Evolutionary conservation across 768 basidiomycete species (phyloP).

Genomic region (Serendipita indica): DNA sequence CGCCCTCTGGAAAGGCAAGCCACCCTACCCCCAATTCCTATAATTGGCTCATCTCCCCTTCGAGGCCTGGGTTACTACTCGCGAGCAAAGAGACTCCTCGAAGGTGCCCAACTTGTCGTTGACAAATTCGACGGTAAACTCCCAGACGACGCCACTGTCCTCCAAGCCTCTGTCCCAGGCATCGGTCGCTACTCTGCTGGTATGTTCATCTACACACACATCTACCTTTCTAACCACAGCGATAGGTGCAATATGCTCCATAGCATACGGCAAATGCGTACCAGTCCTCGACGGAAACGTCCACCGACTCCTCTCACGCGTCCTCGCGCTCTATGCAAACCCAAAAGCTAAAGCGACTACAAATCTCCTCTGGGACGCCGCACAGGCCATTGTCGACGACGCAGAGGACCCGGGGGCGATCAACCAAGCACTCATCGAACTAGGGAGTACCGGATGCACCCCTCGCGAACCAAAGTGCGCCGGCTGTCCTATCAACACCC

Average conservation of each 20-base stretch:
- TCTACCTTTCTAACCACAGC: background rate
- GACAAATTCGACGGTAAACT: constrained; percentile 49
- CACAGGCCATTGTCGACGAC: constrained; percentile 47
- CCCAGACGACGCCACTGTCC: constrained; percentile 62
- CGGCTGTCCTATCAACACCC: constrained; percentile 50
- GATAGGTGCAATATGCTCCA: constrained; percentile 39
- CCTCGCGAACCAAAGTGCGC: constrained; percentile 63
- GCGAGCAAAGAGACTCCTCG: constrained; percentile 64
- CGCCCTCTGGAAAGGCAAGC: constrained; percentile 58
- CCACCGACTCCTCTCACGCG: constrained; percentile 65
- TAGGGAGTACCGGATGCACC: constrained; percentile 87
- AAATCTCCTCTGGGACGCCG: constrained; percentile 71
- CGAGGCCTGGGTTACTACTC: constrained; percentile 71
- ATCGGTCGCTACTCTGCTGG: constrained; percentile 84
- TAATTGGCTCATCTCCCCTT: background rate
- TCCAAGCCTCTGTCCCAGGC: constrained; percentile 75
- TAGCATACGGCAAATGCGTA: constrained; percentile 70
- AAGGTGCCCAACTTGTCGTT: constrained; percentile 70
- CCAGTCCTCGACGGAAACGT: constrained; percentile 93
- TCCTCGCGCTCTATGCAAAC: constrained; percentile 67
- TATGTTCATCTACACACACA: constrained; percentile 21
- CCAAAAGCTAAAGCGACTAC: constrained; percentile 68
- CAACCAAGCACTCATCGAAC: constrained; percentile 88
- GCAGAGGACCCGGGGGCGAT: constrained; percentile 58
- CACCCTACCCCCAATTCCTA: constrained; percentile 17